Percentiles rank a stretch among this genome's conserved stretches.
These are phyloP conservation scores for Sporothrix pseudoabietina DNA, from an alignment of 2,329 filamentous ascomycete genomes.

Conservation along the genomic window DNA sequence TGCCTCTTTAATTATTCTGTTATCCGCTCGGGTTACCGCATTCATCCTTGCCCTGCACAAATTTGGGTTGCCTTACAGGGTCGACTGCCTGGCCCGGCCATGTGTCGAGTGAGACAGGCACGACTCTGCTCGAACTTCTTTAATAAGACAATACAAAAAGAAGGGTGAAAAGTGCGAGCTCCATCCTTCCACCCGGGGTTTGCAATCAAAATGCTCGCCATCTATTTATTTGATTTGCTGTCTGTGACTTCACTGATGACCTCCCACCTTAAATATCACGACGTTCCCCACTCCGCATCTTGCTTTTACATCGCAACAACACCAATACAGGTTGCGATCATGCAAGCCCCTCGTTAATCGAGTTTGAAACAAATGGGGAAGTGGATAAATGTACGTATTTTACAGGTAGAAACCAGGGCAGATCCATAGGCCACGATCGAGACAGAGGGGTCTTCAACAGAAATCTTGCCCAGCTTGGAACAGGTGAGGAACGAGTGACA, in stretches of 20 bases:
- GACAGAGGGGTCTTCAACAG: background rate
- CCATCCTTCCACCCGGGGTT: background rate
- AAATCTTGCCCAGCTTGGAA: slow-evolving; percentile 10
- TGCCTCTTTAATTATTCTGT: background rate
- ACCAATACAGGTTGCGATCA: background rate
- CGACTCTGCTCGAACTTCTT: background rate
- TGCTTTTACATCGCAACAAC: background rate
- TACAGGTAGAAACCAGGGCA: background rate
- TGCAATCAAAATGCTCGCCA: background rate
- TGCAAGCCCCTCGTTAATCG: slow-evolving; percentile 7
- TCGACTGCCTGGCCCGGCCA: slow-evolving; percentile 2
- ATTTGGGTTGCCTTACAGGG: slow-evolving; percentile 17
- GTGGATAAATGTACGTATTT: background rate
- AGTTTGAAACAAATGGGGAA: background rate
- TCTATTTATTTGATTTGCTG: background rate
- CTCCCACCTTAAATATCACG: background rate
- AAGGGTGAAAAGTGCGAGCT: background rate
- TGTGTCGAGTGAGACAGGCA: slow-evolving; percentile 15
- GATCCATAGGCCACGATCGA: background rate
- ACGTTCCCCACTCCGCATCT: background rate
- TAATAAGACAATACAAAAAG: background rate
- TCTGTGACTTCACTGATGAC: background rate
- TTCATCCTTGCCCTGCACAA: slow-evolving; percentile 22
- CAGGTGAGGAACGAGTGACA: background rate
- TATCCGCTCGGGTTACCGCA: slow-evolving; percentile 20